Evolutionary conservation across 2,329 filamentous ascomycete species (phyloP).

Genomic region (Taxawa tesnikishii): DNA sequence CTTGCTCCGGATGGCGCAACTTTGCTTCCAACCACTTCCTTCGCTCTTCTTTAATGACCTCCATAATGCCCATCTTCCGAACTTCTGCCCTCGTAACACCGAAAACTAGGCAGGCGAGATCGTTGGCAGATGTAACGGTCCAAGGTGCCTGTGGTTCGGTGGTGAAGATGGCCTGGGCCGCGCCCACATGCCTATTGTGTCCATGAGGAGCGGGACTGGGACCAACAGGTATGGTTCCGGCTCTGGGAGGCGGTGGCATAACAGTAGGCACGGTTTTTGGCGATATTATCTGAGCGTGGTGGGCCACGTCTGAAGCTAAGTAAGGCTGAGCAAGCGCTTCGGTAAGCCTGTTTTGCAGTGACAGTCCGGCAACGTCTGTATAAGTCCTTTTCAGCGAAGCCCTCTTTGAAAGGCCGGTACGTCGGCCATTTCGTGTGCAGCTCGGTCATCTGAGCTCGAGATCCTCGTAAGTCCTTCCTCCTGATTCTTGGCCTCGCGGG

Average conservation of each 20-base stretch:
- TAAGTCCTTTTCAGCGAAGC: slow-evolving; percentile 63
- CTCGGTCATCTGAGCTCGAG: no score
- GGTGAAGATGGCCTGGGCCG: slow-evolving; percentile 92
- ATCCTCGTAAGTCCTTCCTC: slow-evolving; percentile 1
- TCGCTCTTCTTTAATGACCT: slow-evolving; percentile 84
- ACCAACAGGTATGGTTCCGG: slow-evolving; percentile 19
- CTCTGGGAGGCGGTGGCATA: slow-evolving; percentile 17
- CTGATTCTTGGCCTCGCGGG: slow-evolving; percentile 1
- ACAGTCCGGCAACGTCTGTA: slow-evolving; percentile 67
- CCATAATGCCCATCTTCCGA: slow-evolving; percentile 84
- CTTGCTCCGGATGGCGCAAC: slow-evolving; percentile 48
- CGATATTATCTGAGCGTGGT: slow-evolving; percentile 14
- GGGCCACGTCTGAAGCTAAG: slow-evolving; percentile 35
- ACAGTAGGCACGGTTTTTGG: slow-evolving; percentile 13
- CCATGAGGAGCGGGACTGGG: slow-evolving; percentile 49
- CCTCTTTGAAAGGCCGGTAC: no score
- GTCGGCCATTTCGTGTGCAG: no score
- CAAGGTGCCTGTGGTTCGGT: slow-evolving; percentile 84
- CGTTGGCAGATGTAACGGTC: slow-evolving; percentile 94
- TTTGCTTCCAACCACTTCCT: slow-evolving; percentile 83
- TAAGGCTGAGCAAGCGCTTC: slow-evolving; percentile 80
- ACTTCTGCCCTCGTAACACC: slow-evolving; percentile 97
- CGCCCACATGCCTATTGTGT: slow-evolving; percentile 79
- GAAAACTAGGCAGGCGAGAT: slow-evolving; percentile 93
- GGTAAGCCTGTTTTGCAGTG: slow-evolving; percentile 69